Evolutionary conservation across 345 rosid species (phyloP).

Genomic region (Citrus glauca): DNA sequence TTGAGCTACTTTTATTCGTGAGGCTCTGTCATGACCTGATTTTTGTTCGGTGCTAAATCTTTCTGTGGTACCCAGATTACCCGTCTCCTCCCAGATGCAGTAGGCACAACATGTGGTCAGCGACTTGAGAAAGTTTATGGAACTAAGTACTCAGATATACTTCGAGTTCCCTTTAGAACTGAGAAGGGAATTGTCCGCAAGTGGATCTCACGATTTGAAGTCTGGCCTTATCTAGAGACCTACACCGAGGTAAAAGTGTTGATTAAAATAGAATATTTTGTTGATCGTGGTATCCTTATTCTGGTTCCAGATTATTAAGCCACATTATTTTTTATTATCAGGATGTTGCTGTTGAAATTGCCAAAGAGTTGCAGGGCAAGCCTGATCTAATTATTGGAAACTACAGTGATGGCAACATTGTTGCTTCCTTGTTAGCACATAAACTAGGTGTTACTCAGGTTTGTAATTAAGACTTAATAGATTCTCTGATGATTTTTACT

Average conservation of each 20-base stretch:
- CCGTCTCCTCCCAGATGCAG: constrained; percentile 89
- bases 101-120: constrained; percentile 89
- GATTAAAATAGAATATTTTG: not conserved
- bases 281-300: not conserved
- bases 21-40: not conserved
- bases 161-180: constrained; percentile 79
- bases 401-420: constrained; percentile 95
- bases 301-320: not conserved
- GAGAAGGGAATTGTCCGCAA: constrained; percentile 75
- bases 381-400: constrained; percentile 93
- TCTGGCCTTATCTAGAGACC: constrained; percentile 93
- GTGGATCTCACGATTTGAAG: constrained; percentile 97
- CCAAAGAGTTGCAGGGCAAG: constrained; percentile 80
- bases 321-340: constrained; percentile 18
- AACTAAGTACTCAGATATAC: constrained; percentile 72
- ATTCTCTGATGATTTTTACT: not conserved
- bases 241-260: constrained; percentile 64
- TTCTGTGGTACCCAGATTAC: constrained; percentile 48
- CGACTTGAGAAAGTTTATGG: constrained; percentile 83
- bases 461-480: constrained; percentile 8
- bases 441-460: constrained; percentile 95
- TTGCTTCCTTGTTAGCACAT: constrained; percentile 85
- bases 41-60: constrained; percentile 11
- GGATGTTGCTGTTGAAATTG: constrained; percentile 81
- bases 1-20: not conserved